A percentile compares a stretch with the other conserved stretches of the same genome.
Evolutionary conservation across 371 early-diverging fungal genomes (phyloP).

Genomic region (Synchytrium microbalum): DNA sequence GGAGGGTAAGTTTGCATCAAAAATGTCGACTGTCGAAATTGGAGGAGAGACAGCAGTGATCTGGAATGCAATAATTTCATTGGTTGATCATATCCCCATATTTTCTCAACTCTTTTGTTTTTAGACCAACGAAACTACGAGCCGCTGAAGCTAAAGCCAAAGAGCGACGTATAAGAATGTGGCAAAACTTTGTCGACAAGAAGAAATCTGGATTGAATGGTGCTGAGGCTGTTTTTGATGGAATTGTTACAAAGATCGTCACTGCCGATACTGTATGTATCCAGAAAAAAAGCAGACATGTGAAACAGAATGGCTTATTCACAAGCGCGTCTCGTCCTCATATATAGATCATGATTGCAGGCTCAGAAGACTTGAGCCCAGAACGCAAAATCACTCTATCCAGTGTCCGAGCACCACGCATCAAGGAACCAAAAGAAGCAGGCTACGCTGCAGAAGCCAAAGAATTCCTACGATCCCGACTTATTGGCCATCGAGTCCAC

Average conservation of each 20-base stretch:
- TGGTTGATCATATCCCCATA: too few species aligned
- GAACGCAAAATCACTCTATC: slow-evolving; percentile 79
- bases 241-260: slow-evolving; percentile 61
- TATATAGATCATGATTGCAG: too few species aligned
- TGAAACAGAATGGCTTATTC: too few species aligned
- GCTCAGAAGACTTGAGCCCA: slow-evolving; percentile 38
- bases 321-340: too few species aligned
- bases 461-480: slow-evolving; percentile 71
- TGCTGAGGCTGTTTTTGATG: slow-evolving; percentile 52
- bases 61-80: too few species aligned
- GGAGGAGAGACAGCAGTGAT: slow-evolving; percentile 52
- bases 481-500: slow-evolving; percentile 77
- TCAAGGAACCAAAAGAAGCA: slow-evolving; percentile 66
- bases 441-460: slow-evolving; percentile 82
- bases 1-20: slow-evolving; percentile 51
- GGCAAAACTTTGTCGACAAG: slow-evolving; percentile 58
- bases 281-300: too few species aligned
- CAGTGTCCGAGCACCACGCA: slow-evolving; percentile 70
- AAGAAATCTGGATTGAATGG: slow-evolving; percentile 14
- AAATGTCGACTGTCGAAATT: slow-evolving; percentile 65
- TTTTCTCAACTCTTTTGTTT: too few species aligned
- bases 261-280: slow-evolving; percentile 82
- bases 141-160: slow-evolving; percentile 75
- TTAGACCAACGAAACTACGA: slow-evolving; percentile 56
- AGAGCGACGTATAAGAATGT: slow-evolving; percentile 67